Conservation (phyloP, 169 alveolate genomes). For the Plasmodium blacklocki region DNA sequence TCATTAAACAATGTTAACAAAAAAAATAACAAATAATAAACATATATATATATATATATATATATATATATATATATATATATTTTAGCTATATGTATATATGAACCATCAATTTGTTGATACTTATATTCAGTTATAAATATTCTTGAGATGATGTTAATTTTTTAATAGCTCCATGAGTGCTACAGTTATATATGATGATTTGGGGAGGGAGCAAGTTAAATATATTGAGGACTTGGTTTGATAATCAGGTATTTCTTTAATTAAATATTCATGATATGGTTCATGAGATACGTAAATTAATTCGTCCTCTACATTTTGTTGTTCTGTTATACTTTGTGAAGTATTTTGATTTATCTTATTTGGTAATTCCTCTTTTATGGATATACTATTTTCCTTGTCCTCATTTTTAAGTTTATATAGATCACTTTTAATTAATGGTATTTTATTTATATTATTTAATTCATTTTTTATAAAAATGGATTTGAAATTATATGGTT, state of each 20-base stretch:
- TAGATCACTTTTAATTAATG: constrained; percentile 64
- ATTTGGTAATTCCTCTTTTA: not conserved
- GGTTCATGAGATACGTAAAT: constrained; percentile 8
- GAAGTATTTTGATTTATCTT: not conserved
- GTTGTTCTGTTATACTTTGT: not conserved
- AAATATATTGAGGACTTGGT: constrained; percentile 62
- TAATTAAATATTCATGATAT: constrained; percentile 55
- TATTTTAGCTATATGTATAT: no score
- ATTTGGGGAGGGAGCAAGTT: constrained; percentile 80
- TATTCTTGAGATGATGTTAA: not conserved
- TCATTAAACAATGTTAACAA: no score
- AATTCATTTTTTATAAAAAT: constrained; percentile 80
- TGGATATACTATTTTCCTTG: not conserved
- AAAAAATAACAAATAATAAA: no score
- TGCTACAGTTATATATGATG: constrained; percentile 82
- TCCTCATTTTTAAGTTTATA: constrained; percentile 16
- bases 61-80: no score
- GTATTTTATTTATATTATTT: constrained; percentile 78
- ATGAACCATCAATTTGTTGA: no score
- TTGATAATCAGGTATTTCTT: constrained; percentile 67
- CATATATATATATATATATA: no score
- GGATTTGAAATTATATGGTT: constrained; percentile 84
- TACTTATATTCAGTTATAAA: no score
- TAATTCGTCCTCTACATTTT: constrained; percentile 20
- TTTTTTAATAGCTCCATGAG: constrained; percentile 78